Percentiles rank a stretch among this genome's conserved stretches.
Evolutionary conservation across 306 rosid species (phyloP).

Genomic region (Rosa chinensis): DNA sequence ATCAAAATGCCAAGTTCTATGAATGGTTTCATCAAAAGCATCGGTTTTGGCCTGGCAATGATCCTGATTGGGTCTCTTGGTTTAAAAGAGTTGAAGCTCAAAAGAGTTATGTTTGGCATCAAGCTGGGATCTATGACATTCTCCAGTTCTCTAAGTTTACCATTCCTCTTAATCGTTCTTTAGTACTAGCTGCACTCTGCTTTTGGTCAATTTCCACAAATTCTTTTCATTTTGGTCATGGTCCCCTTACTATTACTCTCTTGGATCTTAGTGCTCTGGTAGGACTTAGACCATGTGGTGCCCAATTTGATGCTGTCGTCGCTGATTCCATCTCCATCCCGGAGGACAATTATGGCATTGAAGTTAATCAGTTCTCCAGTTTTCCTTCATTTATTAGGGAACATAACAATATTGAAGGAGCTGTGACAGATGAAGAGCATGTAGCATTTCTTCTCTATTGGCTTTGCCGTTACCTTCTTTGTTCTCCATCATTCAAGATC

Average conservation of each 20-base stretch:
- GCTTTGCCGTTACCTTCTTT: slow-evolving; percentile 4
- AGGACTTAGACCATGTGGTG: slow-evolving; percentile 17
- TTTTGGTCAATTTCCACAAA: slow-evolving; percentile 15
- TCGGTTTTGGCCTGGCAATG: background rate
- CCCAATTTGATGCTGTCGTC: background rate
- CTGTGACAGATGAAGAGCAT: slow-evolving; percentile 16
- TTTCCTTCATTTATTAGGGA: background rate
- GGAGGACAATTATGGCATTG: background rate
- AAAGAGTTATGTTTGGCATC: slow-evolving; percentile 1
- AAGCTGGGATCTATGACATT: slow-evolving; percentile 14
- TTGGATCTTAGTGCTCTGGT: slow-evolving; percentile 12
- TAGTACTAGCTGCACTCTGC: slow-evolving; percentile 11
- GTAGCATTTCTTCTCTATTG: slow-evolving; percentile 10
- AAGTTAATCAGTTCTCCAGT: background rate
- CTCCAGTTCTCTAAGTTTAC: slow-evolving; percentile 16
- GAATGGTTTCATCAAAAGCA: background rate
- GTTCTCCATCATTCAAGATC: slow-evolving; percentile 5
- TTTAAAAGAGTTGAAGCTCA: slow-evolving; percentile 16
- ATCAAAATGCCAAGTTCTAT: slow-evolving; percentile 1
- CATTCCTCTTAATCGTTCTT: slow-evolving; percentile 3
- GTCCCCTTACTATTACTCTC: slow-evolving; percentile 12
- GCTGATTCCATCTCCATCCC: slow-evolving; percentile 2
- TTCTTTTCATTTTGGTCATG: slow-evolving; percentile 10
- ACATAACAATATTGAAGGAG: background rate
- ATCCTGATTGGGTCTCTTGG: background rate